Conservation (phyloP, 306 rosid species). For the Notholithocarpus densiflorus region DNA sequence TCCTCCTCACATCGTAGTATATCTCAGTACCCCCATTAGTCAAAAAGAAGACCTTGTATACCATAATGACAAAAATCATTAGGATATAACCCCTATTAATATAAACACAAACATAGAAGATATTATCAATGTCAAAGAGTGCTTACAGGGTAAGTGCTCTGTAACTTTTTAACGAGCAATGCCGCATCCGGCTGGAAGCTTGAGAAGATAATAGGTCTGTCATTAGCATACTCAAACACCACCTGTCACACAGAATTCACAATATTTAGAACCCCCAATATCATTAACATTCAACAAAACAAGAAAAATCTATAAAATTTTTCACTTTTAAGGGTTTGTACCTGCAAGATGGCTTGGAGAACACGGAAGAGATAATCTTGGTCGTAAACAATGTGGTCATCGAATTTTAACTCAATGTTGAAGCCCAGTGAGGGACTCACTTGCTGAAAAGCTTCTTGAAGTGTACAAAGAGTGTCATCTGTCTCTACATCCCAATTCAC, state of each 20-base stretch:
- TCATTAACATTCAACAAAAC: background rate
- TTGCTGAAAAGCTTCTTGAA: constrained; percentile 42
- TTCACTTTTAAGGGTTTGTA: background rate
- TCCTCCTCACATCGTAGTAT: constrained; percentile 74
- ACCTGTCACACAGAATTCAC: constrained; percentile 25
- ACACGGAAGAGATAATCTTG: constrained; percentile 27
- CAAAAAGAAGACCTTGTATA: constrained; percentile 74
- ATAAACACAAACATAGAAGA: background rate
- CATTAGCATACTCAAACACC: constrained; percentile 35
- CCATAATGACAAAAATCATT: background rate
- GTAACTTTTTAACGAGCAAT: constrained; percentile 31
- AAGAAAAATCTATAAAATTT: background rate
- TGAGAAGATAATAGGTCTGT: constrained; percentile 53
- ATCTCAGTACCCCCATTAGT: constrained; percentile 83
- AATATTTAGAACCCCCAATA: background rate
- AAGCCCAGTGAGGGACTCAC: constrained; percentile 50
- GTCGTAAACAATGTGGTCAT: constrained; percentile 43
- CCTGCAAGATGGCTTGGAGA: constrained; percentile 36
- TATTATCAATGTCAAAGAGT: background rate
- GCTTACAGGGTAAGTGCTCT: constrained; percentile 48
- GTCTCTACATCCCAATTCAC: constrained; percentile 45
- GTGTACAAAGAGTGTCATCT: constrained; percentile 50
- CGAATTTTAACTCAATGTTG: constrained; percentile 54
- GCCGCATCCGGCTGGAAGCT: constrained; percentile 56
- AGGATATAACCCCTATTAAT: background rate